Conservation (phyloP, 2,329 filamentous ascomycete species). For the Pestalotiopsis fici region DNA sequence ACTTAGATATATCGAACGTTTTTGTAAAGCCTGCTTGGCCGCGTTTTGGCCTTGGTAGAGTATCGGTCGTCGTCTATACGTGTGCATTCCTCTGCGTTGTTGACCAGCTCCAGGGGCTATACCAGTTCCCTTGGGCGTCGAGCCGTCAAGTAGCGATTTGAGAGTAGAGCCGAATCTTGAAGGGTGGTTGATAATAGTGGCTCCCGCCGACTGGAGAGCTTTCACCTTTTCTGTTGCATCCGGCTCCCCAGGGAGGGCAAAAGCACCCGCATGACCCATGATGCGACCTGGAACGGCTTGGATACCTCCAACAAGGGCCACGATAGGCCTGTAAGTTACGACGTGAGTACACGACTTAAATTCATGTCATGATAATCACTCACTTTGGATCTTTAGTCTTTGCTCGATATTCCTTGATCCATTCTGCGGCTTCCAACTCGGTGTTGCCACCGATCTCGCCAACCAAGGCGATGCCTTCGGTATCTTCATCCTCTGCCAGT, state of each 20-base stretch:
- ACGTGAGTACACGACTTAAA: not conserved
- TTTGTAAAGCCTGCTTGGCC: conserved; percentile 31
- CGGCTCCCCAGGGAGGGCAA: conserved; percentile 66
- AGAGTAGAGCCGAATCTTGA: conserved; percentile 72
- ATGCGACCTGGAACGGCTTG: conserved; percentile 64
- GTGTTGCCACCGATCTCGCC: conserved; percentile 72
- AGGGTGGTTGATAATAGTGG: conserved; percentile 73
- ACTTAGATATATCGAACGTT: conserved; percentile 55
- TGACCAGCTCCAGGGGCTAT: conserved; percentile 14
- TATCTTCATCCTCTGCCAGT: conserved; percentile 66
- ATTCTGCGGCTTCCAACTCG: conserved; percentile 72
- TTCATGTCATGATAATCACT: conserved; percentile 20
- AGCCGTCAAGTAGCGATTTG: conserved; percentile 56
- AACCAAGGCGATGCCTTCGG: conserved; percentile 70
- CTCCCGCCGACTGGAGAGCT: conserved; percentile 66
- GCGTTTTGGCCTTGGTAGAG: conserved; percentile 11
- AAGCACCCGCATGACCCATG: conserved; percentile 82
- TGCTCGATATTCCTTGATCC: conserved; percentile 67
- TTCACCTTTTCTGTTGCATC: conserved; percentile 66
- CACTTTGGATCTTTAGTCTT: conserved; percentile 64
- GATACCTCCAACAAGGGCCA: conserved; percentile 69
- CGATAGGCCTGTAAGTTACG: conserved; percentile 58
- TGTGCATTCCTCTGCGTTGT: conserved; percentile 53
- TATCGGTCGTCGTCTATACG: conserved; percentile 33
- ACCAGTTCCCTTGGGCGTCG: conserved; percentile 8